phyloP scores from a whole-genome alignment of 305 asterid species.

The Coffea humblotiana region DNA sequence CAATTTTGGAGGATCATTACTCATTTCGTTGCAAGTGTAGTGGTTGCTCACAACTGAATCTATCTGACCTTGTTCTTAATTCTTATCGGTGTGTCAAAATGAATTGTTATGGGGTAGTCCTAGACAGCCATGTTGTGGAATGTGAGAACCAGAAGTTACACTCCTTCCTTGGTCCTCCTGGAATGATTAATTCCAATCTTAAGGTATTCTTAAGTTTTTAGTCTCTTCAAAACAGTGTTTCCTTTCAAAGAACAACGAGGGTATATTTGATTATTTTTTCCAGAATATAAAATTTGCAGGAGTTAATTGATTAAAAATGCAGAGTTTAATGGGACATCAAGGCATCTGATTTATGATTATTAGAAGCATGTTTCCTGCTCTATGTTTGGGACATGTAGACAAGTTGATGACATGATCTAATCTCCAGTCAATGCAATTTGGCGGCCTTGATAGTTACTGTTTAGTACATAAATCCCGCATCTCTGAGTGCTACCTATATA shows the following conservation, averaged over 20 bases:
- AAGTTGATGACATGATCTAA: neutral
- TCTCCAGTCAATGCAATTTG: neutral
- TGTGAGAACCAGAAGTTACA: conserved; percentile 59
- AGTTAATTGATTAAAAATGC: neutral
- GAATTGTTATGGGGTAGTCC: conserved; percentile 73
- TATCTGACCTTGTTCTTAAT: conserved; percentile 70
- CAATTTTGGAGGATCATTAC: conserved; percentile 65
- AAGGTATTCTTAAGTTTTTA: conserved; percentile 43
- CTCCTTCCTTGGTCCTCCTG: conserved; percentile 20
- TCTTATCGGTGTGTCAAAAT: conserved; percentile 64
- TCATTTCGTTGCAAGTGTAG: conserved; percentile 76
- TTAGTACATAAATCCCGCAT: neutral
- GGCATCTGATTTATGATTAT: neutral
- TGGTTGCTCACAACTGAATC: conserved; percentile 66
- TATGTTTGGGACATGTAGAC: neutral
- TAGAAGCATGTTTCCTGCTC: neutral
- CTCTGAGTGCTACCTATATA: neutral
- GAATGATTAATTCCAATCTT: conserved; percentile 26
- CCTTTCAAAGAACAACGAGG: neutral
- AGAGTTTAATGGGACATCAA: neutral
- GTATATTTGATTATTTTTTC: too few relatives aligned
- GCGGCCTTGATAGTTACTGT: neutral
- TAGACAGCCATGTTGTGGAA: conserved; percentile 44
- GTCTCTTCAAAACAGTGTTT: conserved; percentile 2
- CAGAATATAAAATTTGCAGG: neutral